These are phyloP conservation scores for Piromyces finnis DNA, from an alignment of 192 early-diverging fungal genomes.

Conservation along the genomic window DNA sequence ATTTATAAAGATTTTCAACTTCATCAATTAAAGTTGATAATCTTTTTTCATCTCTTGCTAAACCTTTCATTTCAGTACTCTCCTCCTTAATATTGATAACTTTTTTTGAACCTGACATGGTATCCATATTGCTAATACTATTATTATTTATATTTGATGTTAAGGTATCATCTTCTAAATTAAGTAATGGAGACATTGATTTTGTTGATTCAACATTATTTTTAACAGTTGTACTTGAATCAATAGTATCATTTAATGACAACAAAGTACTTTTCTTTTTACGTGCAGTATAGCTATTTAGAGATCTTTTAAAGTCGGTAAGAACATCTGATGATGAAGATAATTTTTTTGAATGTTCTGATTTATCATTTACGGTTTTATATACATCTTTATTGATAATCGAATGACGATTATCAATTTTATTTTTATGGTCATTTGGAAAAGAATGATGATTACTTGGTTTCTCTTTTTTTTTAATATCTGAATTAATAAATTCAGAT, in stretches of 20 bases:
- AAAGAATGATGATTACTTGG: neutral
- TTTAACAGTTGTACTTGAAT: neutral
- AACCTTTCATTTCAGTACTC: too few species aligned
- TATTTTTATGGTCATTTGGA: neutral
- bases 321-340: neutral
- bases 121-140: too few species aligned
- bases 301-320: neutral
- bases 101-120: neutral
- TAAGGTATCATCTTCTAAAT: neutral
- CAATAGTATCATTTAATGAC: neutral
- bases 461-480: neutral
- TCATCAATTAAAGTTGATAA: too few species aligned
- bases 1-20: too few species aligned
- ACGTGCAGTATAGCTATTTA: neutral
- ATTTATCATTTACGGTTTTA: neutral
- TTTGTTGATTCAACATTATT: neutral
- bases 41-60: too few species aligned
- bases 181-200: neutral
- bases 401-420: neutral
- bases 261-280: neutral
- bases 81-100: neutral
- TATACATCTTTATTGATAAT: neutral
- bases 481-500: neutral
- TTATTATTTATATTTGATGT: neutral
- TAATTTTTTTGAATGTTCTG: neutral